These are phyloP conservation scores for Pouteria campechiana DNA, from an alignment of 179 eudicot species.

Conservation along the genomic window DNA sequence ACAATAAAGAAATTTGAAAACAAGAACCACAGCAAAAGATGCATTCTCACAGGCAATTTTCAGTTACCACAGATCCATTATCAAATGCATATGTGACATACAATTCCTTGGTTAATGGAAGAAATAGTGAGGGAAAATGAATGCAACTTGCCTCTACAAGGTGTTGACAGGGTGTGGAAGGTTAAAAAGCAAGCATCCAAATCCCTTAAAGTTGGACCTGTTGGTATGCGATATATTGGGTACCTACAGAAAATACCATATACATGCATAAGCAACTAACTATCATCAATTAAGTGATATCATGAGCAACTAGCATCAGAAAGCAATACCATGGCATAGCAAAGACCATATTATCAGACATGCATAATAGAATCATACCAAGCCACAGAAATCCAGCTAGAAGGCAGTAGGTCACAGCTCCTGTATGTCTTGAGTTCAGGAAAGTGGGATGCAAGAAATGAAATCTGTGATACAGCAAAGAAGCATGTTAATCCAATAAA, in stretches of 20 bases:
- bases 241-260: conserved; percentile 40
- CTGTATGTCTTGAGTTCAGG: conserved; percentile 52
- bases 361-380: conserved; percentile 40
- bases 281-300: background rate
- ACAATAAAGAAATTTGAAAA: no score
- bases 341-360: background rate
- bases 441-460: conserved; percentile 48
- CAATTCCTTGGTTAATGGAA: no score
- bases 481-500: background rate
- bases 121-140: background rate
- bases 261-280: background rate
- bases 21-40: no score
- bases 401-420: conserved; percentile 72
- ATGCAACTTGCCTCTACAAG: conserved; percentile 28
- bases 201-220: conserved; percentile 83
- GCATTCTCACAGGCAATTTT: no score
- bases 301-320: background rate
- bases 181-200: conserved; percentile 95
- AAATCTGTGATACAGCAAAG: conserved; percentile 31
- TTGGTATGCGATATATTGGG: conserved; percentile 93
- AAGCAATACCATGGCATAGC: background rate
- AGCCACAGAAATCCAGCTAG: conserved; percentile 96
- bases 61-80: no score
- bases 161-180: conserved; percentile 74
- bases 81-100: no score